Percentiles rank a stretch among this genome's conserved stretches.
These are phyloP conservation scores for Metarhizium guizhouense DNA, from an alignment of 2,329 filamentous ascomycete species.

Conservation along the genomic window DNA sequence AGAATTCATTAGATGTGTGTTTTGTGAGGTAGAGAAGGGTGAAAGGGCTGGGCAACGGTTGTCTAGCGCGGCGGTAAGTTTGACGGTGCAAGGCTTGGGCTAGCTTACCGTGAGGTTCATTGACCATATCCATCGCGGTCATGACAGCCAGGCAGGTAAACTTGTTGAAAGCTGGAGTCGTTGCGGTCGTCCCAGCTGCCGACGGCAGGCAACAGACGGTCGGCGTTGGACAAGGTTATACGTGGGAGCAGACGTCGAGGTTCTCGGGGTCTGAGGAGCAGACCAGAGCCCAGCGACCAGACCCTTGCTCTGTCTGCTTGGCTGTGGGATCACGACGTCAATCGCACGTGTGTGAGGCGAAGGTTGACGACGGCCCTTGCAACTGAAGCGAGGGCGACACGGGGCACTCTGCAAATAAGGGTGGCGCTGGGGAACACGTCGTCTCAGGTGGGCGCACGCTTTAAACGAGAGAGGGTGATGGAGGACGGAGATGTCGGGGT, in stretches of 20 bases:
- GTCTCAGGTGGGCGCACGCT: neutral
- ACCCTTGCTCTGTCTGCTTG: neutral
- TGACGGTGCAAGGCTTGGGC: neutral
- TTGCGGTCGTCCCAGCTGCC: neutral
- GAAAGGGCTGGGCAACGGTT: neutral
- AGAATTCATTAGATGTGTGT: slow-evolving; percentile 22
- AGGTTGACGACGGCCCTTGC: neutral
- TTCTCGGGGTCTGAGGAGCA: neutral
- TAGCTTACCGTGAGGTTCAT: slow-evolving; percentile 6
- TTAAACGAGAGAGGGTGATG: neutral
- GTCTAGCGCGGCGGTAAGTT: neutral
- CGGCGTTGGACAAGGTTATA: neutral
- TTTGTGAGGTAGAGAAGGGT: neutral
- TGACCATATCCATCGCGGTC: slow-evolving; percentile 5
- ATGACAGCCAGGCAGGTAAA: neutral
- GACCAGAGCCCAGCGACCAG: neutral
- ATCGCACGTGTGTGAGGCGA: neutral
- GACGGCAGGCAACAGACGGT: neutral
- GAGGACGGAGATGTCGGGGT: neutral
- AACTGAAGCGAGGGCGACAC: neutral
- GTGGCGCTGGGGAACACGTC: neutral
- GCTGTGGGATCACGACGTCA: neutral
- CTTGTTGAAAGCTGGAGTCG: neutral
- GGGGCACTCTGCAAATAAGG: neutral
- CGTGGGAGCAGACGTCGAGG: neutral